Percentiles rank a stretch among this genome's conserved stretches.
These are phyloP conservation scores for Cryphonectria parasitica DNA, from an alignment of 2,329 filamentous ascomycete genomes.

Conservation along the genomic window DNA sequence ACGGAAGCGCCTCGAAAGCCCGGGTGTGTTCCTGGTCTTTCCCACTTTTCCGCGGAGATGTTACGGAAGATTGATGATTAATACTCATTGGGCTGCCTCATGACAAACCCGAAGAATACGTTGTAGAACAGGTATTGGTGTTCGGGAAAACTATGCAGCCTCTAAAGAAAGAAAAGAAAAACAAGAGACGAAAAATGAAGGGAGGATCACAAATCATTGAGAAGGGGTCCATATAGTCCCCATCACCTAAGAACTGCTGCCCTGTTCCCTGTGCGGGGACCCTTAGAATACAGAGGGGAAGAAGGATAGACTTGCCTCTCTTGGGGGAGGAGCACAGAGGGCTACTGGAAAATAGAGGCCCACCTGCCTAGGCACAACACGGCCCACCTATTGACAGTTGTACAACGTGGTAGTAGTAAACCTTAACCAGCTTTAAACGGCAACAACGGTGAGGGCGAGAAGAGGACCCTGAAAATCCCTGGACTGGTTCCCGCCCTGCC, in stretches of 20 bases:
- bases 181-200: too few species aligned
- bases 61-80: not conserved
- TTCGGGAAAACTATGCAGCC: not conserved
- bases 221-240: not conserved
- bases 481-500: not conserved
- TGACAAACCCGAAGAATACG: not conserved
- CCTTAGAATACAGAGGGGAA: not conserved
- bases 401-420: not conserved
- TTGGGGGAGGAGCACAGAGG: not conserved
- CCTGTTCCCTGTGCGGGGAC: not conserved
- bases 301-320: not conserved
- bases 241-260: not conserved
- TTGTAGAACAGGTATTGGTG: not conserved
- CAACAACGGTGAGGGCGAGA: not conserved
- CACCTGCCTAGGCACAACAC: not conserved
- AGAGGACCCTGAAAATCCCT: conserved; percentile 7
- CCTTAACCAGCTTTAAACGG: not conserved
- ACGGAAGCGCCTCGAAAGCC: not conserved
- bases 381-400: not conserved
- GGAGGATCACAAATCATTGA: not conserved
- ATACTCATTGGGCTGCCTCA: not conserved
- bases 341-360: not conserved
- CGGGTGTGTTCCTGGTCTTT: not conserved
- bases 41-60: not conserved
- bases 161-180: not conserved